Evolutionary conservation across 1,284 basidiomycete species (phyloP), one percentile per base, ranked within the genome.

Genomic region (Ustilago cynodontis): DNA sequence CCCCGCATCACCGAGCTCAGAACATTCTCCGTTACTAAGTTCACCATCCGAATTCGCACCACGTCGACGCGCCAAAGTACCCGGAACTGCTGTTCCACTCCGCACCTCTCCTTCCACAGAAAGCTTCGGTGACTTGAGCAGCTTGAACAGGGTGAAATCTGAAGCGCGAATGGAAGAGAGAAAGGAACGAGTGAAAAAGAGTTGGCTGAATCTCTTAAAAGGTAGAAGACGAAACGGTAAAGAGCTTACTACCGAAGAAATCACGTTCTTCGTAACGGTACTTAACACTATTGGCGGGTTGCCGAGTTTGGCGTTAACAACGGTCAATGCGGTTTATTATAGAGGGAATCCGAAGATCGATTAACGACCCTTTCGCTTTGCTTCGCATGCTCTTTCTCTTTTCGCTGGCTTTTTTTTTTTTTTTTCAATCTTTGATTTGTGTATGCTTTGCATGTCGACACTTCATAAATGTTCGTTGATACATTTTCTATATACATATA

Each of bases 321-420:
- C 37, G 11, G 18, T 52, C 3, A 77, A 77, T 43, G 59, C 75
- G 4, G 29, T 55, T 8, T 53, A 49, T 28, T 77, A 67, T 35
- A 24, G 64, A 0, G 75, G 75, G 20, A 77, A 77, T 57, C 75
- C 75, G 1, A 73, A 58, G 41, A 53, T 64, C 13, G 74, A 77
- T 26, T 72, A 18, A 33, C 41, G n/a, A n/a, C n/a, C n/a, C n/a
- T n/a, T n/a, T n/a, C n/a, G n/a, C n/a, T n/a, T n/a, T n/a, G 31
- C 28, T 2, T 20, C 18, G 4, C 41, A 20, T 14, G 18, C 10
- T 8, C 8, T 43, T 8, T 43, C 7, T 9, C 41, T 7, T 43
- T n/a, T 43, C 7, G 29, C 0, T 13, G 8, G 5, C 6, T 8
- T 18, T 8, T 8, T 28, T n/a, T 5, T 14, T 29, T 8, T 7